Conservation (phyloP, 2,329 filamentous ascomycete species). For the Cercospora citrullina region DNA sequence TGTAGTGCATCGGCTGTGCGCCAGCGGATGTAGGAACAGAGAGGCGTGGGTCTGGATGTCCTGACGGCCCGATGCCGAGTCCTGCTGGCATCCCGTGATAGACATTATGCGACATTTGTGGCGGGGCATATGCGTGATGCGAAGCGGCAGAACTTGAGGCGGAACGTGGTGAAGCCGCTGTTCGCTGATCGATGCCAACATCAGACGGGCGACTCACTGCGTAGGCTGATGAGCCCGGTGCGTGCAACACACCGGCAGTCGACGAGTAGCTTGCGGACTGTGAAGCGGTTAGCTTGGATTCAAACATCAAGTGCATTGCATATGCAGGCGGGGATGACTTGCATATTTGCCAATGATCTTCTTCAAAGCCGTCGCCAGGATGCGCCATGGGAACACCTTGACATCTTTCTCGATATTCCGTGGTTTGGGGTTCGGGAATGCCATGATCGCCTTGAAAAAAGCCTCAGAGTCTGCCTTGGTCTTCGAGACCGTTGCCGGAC, state of each 20-base stretch:
- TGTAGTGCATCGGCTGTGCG: constrained; percentile 37
- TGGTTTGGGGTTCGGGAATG: constrained; percentile 89
- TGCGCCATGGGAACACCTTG: constrained; percentile 97
- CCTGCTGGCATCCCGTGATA: constrained; percentile 38
- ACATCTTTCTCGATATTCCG: constrained; percentile 99
- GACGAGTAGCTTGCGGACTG: constrained; percentile 70
- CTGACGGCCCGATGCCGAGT: constrained; percentile 39
- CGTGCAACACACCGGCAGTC: constrained; percentile 54
- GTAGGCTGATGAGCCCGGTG: constrained; percentile 33
- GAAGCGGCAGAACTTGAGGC: constrained; percentile 36
- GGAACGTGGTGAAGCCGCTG: constrained; percentile 35
- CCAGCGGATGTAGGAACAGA: constrained; percentile 34
- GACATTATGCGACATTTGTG: constrained; percentile 32
- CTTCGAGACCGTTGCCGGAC: constrained; percentile 90
- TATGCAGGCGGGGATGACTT: constrained; percentile 45
- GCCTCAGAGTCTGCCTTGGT: constrained; percentile 88
- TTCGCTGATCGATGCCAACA: constrained; percentile 48
- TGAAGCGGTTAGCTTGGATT: constrained; percentile 38
- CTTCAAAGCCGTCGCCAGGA: constrained; percentile 80
- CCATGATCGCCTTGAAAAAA: constrained; percentile 99
- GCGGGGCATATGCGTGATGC: constrained; percentile 36
- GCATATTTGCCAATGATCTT: constrained; percentile 99
- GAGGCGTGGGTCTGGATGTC: constrained; percentile 43
- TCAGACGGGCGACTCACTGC: constrained; percentile 47
- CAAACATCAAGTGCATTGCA: constrained; percentile 26